Evolutionary conservation across 2,329 filamentous ascomycete genomes (phyloP).

Genomic region (Cladosporium colombiae): DNA sequence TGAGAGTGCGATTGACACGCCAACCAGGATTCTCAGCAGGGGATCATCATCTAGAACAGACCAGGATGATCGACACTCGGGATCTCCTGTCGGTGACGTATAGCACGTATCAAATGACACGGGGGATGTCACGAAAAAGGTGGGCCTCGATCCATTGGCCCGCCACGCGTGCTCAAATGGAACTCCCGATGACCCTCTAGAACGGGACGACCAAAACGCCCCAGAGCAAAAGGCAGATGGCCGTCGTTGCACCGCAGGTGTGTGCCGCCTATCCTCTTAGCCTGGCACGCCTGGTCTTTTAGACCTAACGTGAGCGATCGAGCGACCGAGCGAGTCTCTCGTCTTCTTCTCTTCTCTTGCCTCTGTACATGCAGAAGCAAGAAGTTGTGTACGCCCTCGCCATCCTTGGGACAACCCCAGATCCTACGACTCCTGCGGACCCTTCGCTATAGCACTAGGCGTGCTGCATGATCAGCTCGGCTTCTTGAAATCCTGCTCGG

Average conservation of each 20-base stretch:
- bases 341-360: constrained; percentile 1
- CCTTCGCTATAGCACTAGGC: background rate
- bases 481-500: background rate
- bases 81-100: constrained; percentile 12
- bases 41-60: constrained; percentile 2
- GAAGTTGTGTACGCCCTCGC: background rate
- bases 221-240: constrained; percentile 10
- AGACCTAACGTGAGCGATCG: constrained; percentile 1
- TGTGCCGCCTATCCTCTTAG: constrained; percentile 7
- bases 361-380: background rate
- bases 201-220: constrained; percentile 3
- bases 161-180: constrained; percentile 16
- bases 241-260: constrained; percentile 14
- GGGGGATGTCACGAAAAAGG: constrained; percentile 7
- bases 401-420: constrained; percentile 1
- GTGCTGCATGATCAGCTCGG: constrained; percentile 9
- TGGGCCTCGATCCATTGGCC: constrained; percentile 19
- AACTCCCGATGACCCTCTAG: constrained; percentile 13
- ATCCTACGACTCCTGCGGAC: constrained; percentile 5
- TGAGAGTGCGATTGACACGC: background rate
- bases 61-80: constrained; percentile 8
- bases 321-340: background rate
- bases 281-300: background rate
- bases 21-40: background rate
- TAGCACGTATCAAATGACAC: constrained; percentile 11